phyloP scores from a whole-genome alignment of 2,329 filamentous ascomycete genomes.

The Kalmusia sp. region DNA sequence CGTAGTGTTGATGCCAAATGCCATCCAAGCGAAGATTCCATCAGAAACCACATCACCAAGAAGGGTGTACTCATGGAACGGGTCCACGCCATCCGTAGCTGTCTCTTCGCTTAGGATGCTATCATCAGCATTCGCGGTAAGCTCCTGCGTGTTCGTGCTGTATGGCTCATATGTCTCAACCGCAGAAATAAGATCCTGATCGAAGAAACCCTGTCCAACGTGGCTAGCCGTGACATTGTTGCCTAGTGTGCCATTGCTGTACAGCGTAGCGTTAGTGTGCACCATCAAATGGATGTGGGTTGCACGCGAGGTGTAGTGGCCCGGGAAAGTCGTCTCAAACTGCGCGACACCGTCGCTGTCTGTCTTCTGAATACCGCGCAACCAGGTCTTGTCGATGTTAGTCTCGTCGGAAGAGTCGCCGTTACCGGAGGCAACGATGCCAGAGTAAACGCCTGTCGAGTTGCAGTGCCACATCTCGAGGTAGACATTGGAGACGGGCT shows the following conservation, averaged over 20 bases:
- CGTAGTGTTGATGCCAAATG: neutral
- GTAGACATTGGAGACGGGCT: constrained; percentile 54
- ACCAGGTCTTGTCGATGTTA: constrained; percentile 35
- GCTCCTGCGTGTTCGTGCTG: neutral
- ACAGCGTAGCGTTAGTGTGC: constrained; percentile 36
- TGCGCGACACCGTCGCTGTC: constrained; percentile 54
- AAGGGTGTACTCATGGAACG: neutral
- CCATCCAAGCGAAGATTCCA: neutral
- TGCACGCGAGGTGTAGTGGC: constrained; percentile 32
- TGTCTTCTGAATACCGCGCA: constrained; percentile 55
- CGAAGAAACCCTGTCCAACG: constrained; percentile 3
- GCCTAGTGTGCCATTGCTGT: constrained; percentile 44
- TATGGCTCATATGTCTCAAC: neutral
- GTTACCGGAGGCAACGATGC: constrained; percentile 11
- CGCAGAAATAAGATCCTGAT: neutral
- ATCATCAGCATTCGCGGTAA: neutral
- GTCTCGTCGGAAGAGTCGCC: neutral
- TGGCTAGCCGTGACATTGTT: neutral
- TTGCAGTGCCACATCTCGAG: constrained; percentile 57
- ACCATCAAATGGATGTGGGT: constrained; percentile 34
- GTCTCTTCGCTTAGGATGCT: neutral
- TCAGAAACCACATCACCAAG: neutral
- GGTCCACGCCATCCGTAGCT: neutral
- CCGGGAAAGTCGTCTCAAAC: constrained; percentile 55
- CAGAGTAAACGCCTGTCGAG: constrained; percentile 9